phyloP scores from a whole-genome alignment of 805 yeast species.

The Candida chilensis region DNA sequence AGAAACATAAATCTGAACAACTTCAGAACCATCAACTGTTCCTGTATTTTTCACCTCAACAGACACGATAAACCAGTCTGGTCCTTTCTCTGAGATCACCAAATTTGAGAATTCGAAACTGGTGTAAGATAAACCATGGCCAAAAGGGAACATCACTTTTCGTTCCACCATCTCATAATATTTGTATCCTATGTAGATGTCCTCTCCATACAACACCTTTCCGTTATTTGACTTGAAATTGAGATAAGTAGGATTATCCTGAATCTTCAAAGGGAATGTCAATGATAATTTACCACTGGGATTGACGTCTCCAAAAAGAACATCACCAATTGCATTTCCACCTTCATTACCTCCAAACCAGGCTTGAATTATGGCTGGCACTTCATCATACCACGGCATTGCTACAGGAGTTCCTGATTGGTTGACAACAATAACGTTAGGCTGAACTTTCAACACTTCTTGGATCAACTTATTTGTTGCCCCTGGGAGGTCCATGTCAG shows the following conservation, averaged over 20 bases:
- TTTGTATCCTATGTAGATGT: constrained; percentile 55
- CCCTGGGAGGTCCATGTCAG: constrained; percentile 41
- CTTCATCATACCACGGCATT: constrained; percentile 40
- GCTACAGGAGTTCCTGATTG: constrained; percentile 58
- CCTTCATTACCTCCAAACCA: constrained; percentile 52
- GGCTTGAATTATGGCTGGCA: constrained; percentile 37
- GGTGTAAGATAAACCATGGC: constrained; percentile 55
- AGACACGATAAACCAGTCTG: constrained; percentile 14
- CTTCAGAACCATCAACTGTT: constrained; percentile 38
- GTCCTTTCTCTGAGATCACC: constrained; percentile 13
- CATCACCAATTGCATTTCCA: constrained; percentile 54
- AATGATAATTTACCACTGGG: constrained; percentile 54
- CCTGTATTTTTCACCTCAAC: constrained; percentile 43
- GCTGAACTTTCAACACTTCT: constrained; percentile 35
- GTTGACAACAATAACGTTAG: constrained; percentile 42
- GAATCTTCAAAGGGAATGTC: constrained; percentile 40
- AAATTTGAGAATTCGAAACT: constrained; percentile 32
- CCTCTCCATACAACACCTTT: constrained; percentile 53
- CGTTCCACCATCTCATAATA: constrained; percentile 44
- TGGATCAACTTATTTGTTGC: constrained; percentile 32
- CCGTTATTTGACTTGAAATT: constrained; percentile 45
- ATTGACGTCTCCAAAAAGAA: constrained; percentile 47
- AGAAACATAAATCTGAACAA: constrained; percentile 43
- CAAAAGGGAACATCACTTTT: constrained; percentile 50
- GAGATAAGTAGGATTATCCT: constrained; percentile 50